phyloP scores from a whole-genome alignment of 2,329 filamentous ascomycete genomes.

The Cladosporium sp. region DNA sequence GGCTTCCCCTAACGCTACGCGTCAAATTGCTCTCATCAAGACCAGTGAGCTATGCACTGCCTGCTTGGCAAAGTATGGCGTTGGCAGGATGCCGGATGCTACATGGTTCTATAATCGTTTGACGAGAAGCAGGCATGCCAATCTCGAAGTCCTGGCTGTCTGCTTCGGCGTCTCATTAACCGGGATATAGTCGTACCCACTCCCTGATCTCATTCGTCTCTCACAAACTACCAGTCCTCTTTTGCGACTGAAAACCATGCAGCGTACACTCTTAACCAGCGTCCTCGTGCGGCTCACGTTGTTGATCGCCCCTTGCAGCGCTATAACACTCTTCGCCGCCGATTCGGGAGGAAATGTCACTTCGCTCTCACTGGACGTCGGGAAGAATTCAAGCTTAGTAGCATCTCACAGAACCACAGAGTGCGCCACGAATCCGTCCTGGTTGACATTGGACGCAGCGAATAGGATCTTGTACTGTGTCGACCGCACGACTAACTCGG shows the following conservation, averaged over 20 bases:
- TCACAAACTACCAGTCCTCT: not conserved
- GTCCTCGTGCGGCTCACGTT: not conserved
- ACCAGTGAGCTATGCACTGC: not conserved
- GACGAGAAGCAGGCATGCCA: not conserved
- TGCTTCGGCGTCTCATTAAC: not conserved
- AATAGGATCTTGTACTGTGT: not conserved
- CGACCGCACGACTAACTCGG: not conserved
- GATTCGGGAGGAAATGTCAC: not conserved
- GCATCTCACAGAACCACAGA: not conserved
- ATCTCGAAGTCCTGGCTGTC: not conserved
- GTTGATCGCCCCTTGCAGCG: not conserved
- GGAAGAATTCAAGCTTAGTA: not conserved
- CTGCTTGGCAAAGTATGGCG: not conserved
- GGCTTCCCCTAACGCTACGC: not conserved
- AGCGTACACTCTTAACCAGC: not conserved
- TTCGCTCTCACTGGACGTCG: not conserved
- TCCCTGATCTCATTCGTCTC: not conserved
- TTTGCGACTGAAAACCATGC: not conserved
- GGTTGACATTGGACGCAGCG: not conserved
- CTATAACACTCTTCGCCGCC: not conserved
- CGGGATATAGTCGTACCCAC: not conserved
- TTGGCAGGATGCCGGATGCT: not conserved
- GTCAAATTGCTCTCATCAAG: not conserved
- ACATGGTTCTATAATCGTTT: not conserved
- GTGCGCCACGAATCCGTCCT: not conserved